phyloP scores from a whole-genome alignment of 805 yeast genomes.

The Starmerella riodocensis region DNA sequence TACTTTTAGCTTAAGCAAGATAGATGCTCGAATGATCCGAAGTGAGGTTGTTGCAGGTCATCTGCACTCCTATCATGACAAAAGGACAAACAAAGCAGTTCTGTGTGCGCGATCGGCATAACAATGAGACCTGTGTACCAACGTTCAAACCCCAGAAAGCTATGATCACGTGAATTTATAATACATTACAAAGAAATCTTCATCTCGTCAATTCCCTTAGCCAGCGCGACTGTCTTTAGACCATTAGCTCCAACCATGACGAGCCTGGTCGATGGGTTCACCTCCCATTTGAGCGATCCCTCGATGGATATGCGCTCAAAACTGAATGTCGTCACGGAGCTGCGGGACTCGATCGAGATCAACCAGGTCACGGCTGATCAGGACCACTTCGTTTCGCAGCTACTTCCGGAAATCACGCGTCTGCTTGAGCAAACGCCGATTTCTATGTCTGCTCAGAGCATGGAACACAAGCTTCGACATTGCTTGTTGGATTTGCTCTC shows the following conservation, averaged over 20 bases:
- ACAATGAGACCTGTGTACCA: too few relatives aligned
- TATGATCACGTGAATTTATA: conserved; percentile 12
- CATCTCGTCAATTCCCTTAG: not conserved
- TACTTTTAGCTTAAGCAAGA: too few relatives aligned
- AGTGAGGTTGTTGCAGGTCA: too few relatives aligned
- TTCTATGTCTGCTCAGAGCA: conserved; percentile 12
- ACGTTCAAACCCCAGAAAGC: too few relatives aligned
- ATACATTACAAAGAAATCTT: not conserved
- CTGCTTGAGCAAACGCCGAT: conserved; percentile 52
- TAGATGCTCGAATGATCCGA: too few relatives aligned
- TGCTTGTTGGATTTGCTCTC: conserved; percentile 66
- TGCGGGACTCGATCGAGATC: conserved; percentile 75
- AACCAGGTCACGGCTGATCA: conserved; percentile 73
- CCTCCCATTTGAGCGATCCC: conserved; percentile 20
- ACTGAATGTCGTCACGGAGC: conserved; percentile 61
- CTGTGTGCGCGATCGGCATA: too few relatives aligned
- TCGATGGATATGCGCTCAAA: conserved; percentile 42
- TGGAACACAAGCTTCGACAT: conserved; percentile 47
- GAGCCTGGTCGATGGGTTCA: conserved; percentile 19
- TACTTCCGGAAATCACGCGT: conserved; percentile 57
- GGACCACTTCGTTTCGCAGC: conserved; percentile 53
- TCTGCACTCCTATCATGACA: too few relatives aligned
- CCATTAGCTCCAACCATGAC: conserved; percentile 11
- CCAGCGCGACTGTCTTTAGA: not conserved
- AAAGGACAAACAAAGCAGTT: too few relatives aligned